Evolutionary conservation across 2,329 filamentous ascomycete genomes (phyloP), one percentile per base, ranked within the genome.

Genomic region (Ascocoryne sarcoides): DNA sequence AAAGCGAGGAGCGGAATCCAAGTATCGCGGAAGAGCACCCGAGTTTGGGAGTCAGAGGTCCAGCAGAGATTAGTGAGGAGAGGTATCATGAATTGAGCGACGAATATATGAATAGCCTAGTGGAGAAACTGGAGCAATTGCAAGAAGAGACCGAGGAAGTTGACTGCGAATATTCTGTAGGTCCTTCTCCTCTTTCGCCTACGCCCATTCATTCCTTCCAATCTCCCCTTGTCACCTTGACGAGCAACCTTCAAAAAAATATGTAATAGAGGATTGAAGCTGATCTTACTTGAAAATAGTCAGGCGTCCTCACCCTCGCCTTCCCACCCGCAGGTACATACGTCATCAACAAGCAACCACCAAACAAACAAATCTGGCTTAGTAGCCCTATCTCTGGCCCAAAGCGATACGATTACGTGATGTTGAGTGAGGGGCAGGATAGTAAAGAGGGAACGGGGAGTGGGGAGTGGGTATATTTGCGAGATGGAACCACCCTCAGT

Each of bases 331-430:
- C 77, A 37, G 88, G 89, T 47, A 90, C 78, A 20, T 98, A 93
- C 60, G 85, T 98, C 45, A 75, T 98, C 66, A 98, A 98, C 75
- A 98, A 98, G 65, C 92, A 98, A 63, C 92, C 92, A 0, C 88
- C 90, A 15, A 96, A 95, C 71, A 92, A 88, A 70, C 92, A 84
- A 61, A 95, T 98, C 59, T 98, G 92, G 92, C 77, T 96, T 33
- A 92, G 86, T 28, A 94, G 87, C 32, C 92, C 92, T 3, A 69
- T 87, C 39, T 89, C 85, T 4, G 92, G 92, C 0, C 92, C 92
- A 10, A 95, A 95, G 66, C 81, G 90, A 43, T 98, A 82, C 67
- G 89, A 96, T 63, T 98, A 85, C 75, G 83, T 94, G 40, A 61
- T 89, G 37, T 54, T 69, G 34, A 78, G 80, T 43, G 85, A 92